phyloP scores from a whole-genome alignment of 345 rosid species.

The Salix koriyanagi region DNA sequence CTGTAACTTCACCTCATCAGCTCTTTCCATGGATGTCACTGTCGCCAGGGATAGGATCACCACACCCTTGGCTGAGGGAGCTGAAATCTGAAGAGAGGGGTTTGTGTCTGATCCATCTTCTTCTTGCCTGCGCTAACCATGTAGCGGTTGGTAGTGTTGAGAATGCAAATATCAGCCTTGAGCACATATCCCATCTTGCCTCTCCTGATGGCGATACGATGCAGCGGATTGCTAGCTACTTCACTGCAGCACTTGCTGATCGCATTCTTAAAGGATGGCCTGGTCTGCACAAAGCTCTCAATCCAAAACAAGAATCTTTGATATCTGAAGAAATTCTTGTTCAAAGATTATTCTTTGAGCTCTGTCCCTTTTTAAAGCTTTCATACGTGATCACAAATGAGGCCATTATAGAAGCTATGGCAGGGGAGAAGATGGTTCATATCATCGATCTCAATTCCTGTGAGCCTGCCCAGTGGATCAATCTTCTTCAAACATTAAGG shows the following conservation, averaged over 20 bases:
- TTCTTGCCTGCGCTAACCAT: constrained; percentile 52
- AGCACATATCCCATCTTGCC: constrained; percentile 61
- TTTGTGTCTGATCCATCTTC: constrained; percentile 53
- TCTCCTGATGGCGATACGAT: constrained; percentile 68
- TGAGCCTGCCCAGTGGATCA: constrained; percentile 75
- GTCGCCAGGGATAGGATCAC: constrained; percentile 58
- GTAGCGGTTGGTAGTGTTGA: constrained; percentile 60
- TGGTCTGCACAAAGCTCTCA: constrained; percentile 65
- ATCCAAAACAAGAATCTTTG: constrained; percentile 47
- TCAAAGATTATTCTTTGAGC: constrained; percentile 64
- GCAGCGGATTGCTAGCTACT: constrained; percentile 73
- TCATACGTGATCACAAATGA: constrained; percentile 60
- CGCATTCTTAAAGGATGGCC: constrained; percentile 67
- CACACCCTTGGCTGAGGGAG: constrained; percentile 55
- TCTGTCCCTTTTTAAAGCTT: constrained; percentile 61
- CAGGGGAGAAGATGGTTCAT: constrained; percentile 68
- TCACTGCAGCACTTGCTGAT: constrained; percentile 64
- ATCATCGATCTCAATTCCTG: constrained; percentile 58
- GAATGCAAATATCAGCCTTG: constrained; percentile 56
- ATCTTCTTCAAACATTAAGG: constrained; percentile 53
- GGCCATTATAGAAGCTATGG: constrained; percentile 68
- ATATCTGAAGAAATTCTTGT: constrained; percentile 45
- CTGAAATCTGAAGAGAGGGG: constrained; percentile 66
- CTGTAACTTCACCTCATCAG: constrained; percentile 50
- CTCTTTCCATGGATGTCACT: constrained; percentile 53